Percentiles rank a stretch among this genome's conserved stretches.
These are phyloP conservation scores for Oxyria digyna DNA, from an alignment of 148 eudicot species.

Conservation along the genomic window DNA sequence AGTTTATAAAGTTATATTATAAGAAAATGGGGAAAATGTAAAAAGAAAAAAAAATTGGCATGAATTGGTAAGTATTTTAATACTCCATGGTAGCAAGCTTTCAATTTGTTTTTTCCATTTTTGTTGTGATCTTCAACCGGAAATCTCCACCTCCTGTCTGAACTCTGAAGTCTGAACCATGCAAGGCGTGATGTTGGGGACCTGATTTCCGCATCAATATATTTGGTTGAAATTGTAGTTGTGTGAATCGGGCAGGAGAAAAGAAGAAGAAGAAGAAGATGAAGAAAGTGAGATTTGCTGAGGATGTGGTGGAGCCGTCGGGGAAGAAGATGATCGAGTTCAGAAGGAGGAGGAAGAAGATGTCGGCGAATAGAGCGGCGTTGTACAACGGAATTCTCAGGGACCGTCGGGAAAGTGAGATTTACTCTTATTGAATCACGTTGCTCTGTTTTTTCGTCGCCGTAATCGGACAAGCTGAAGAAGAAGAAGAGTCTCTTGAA, in stretches of 20 bases:
- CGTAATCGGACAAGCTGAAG: neutral
- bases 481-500: neutral
- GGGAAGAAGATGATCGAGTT: slow-evolving; percentile 61
- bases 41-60: neutral
- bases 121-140: neutral
- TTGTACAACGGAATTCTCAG: slow-evolving; percentile 68
- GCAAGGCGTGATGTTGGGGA: slow-evolving; percentile 12
- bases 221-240: neutral
- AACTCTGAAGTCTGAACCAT: neutral
- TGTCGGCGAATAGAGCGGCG: slow-evolving; percentile 62
- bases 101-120: neutral
- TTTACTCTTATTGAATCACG: slow-evolving; percentile 24
- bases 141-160: neutral
- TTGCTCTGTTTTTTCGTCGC: neutral
- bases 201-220: neutral
- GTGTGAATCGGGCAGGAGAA: slow-evolving; percentile 5
- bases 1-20: no score
- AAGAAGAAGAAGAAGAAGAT: slow-evolving; percentile 33
- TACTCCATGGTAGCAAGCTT: neutral
- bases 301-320: slow-evolving; percentile 70
- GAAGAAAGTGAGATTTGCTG: slow-evolving; percentile 80
- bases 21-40: neutral
- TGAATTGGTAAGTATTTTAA: neutral
- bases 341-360: slow-evolving; percentile 26
- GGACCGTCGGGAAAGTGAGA: slow-evolving; percentile 51